Evolutionary conservation across 2,329 filamentous ascomycete genomes (phyloP), one percentile per base, ranked within the genome.

Genomic region (Pezicula radicicola): DNA sequence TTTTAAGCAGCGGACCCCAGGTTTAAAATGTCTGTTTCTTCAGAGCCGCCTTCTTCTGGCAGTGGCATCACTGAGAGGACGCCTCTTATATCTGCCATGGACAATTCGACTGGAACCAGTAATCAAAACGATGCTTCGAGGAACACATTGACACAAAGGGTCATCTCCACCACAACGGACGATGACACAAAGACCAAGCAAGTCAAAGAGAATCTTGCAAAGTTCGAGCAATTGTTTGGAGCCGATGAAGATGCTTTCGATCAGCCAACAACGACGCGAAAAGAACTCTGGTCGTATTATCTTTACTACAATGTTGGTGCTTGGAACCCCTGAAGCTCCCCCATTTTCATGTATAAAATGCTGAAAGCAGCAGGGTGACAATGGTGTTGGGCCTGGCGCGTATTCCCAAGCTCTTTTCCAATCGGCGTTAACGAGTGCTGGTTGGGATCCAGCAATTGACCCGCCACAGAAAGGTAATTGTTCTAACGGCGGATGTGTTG

Each of bases 281-380:
- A 63, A 52, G 71, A 74, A 48, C 55, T 73, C 4, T 73, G 70
- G 70, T 68, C 70, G 6, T 73, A 73, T 46, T 74, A 74, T 53
- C 66, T 72, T 12, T 73, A 74, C 52, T 73, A 71, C 53, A 73
- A 73, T 50, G 71, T 61, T 48, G 47, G 48, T 44, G 33, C 7
- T 36, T 39, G 7, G 13, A 9, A 21, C 43, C 21, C 12, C 6
- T n/a, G 43, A 25, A 35, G 3, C 25, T 7, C 6, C 25, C 25
- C 25, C 4, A 2, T 7, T 6, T 25, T 25, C 6, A 3, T 25
- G 25, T 1, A 25, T 40, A 7, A 33, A 41, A 16, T 51, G 46
- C 46, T 40, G 4, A 48, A 41, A 16, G 18, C 18, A 4, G n/a
- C 10, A 61, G 59, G 56, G 71, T n/a, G 67, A 74, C 48, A 73